Base-by-base conservation (phyloP, 1,284 basidiomycete species). In the Fereydounia khargensis region DNA sequence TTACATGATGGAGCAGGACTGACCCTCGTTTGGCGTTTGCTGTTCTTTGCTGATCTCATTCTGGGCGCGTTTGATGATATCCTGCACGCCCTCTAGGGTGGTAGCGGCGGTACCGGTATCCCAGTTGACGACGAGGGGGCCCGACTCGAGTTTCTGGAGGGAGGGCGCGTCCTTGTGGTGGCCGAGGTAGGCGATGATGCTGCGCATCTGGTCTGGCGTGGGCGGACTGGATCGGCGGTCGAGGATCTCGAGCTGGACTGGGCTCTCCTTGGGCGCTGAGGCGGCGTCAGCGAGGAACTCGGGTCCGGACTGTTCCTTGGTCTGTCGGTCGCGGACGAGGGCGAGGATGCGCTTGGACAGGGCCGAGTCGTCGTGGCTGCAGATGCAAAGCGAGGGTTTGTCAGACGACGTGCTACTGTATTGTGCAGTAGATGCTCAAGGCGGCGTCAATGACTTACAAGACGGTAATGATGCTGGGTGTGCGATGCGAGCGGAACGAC, bases 81-180 rank as follows among this genome's bases (percentile, higher is more conserved):
- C 17, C 18, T 47, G 46, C 0, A 60, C 57, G 11, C 57, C 57
- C 13, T 60, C 40, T 3, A 60, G 3, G 9, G 16, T 18, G 6
- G 51, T 60, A 3, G 57, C 39, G 2, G 57, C 57, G 3, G 16
- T n/a, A 0, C 57, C 57, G 16, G 51, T 39, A 22, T 60, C 57
- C 57, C 57, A 60, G 28, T 55, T 55, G 28, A 60, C 52, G 3
- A 60, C 51, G 14, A 60, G 24, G 6, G 57, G 57, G 6, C 57
- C 57, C 6, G 54, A 51, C 23, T 60, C 55, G 47, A 60, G 51
- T 35, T 46, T 30, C 14, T 30, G 14, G 13, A 30, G 6, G 24
- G 22, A 2, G 20, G 31, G 19, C 11, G 24, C 1, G 8, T 25
- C 25, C 35, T 43, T 17, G 41, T 53, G 42, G 20, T 39, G 1